Base-by-base conservation (phyloP, 192 early-diverging fungal species). In the Entomortierella parvispora region DNA sequence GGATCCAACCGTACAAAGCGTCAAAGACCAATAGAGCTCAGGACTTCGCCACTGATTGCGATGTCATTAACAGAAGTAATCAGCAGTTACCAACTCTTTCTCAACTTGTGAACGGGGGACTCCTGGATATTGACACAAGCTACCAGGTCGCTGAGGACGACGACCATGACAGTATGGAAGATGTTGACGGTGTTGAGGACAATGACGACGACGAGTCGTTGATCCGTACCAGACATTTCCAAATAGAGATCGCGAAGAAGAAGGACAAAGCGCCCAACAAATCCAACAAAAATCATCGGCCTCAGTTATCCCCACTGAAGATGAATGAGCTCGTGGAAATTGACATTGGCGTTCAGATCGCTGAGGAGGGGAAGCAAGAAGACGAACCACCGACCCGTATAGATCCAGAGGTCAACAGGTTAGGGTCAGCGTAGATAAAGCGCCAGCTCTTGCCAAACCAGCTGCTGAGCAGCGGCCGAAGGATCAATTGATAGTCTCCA, bases 51-150 rank as follows among this genome's bases (percentile, higher is more conserved):
- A 18, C 6, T 49, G 47, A 49, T 49, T 18, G 18, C n/a, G 47
- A 17, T 49, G 47, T 49, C 47, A 18, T 18, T 18, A 49, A 49
- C 47, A 49, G n/a, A 49, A 49, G 47, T 18, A 49, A 49, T 23
- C 47, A 49, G n/a, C 47, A 49, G 18, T 4, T 18, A 12, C 47
- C 47, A 18, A 23, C 15, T 49, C 47, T 18, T 49, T 6, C 47
- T 49, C 22, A 12, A 6, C 18, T 6, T 49, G 47, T 49, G 4
- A 18, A 20, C 22, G 47, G n/a, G 18, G 18, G 47, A 49, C 47
- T 20, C 18, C 4, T 20, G 15, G 15, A 40, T 40, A 40, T 40
- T 40, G 37, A 40, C 37, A 40, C 37, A 9, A 12, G 37, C 37
- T 5, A 40, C 37, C 37, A 40, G 12, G 37, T 40, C 37, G 37